Conservation (phyloP, 345 rosid species). For the Salix purpurea region DNA sequence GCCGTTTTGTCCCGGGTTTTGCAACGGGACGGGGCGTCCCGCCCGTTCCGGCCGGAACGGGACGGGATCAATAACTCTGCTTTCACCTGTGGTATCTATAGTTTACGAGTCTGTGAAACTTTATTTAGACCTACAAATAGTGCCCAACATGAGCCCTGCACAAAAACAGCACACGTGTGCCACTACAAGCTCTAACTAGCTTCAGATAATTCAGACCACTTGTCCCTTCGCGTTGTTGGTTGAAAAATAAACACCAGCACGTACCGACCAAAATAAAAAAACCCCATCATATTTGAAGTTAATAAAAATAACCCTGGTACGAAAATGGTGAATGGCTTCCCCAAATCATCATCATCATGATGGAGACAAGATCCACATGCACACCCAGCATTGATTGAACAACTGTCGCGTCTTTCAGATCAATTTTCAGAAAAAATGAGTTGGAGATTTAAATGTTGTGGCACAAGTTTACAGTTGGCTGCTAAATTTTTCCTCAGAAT, state of each 20-base stretch:
- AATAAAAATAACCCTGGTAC: background rate
- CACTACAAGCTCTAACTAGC: background rate
- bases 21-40: too few species aligned
- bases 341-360: background rate
- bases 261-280: background rate
- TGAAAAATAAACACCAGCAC: background rate
- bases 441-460: conserved; percentile 7
- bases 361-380: conserved; percentile 8
- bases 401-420: conserved; percentile 7
- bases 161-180: background rate
- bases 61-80: too few species aligned
- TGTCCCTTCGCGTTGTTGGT: background rate
- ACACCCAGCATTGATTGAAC: background rate
- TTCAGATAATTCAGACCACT: background rate
- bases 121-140: background rate
- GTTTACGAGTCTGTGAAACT: background rate
- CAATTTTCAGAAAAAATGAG: background rate
- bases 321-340: too few species aligned
- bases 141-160: conserved; percentile 2
- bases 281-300: background rate
- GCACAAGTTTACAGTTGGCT: conserved; percentile 11
- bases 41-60: too few species aligned
- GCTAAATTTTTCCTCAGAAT: background rate
- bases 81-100: background rate
- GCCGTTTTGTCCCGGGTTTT: too few species aligned